phyloP scores from a whole-genome alignment of 306 rosid species.

The Psophocarpus tetragonolobus region DNA sequence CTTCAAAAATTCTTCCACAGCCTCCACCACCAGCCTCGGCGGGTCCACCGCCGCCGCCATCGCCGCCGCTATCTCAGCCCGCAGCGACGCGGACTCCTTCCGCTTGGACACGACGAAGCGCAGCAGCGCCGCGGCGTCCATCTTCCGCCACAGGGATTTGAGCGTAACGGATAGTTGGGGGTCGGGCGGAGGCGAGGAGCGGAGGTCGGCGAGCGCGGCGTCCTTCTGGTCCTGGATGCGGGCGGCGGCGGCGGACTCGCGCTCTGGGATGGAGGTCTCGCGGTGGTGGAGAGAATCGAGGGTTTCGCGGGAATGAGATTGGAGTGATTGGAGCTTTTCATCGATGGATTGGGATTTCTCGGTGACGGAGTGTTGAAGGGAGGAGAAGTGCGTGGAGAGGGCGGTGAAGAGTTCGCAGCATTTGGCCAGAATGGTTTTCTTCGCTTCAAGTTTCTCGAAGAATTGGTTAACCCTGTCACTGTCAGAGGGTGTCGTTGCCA shows the following conservation, averaged over 20 bases:
- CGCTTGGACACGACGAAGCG: constrained; percentile 64
- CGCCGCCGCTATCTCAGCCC: constrained; percentile 59
- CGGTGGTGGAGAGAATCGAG: constrained; percentile 50
- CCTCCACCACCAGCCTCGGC: constrained; percentile 60
- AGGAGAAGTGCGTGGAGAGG: constrained; percentile 51
- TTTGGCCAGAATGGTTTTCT: constrained; percentile 47
- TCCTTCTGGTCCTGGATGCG: constrained; percentile 54
- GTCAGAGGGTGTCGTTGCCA: constrained; percentile 52
- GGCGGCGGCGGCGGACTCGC: constrained; percentile 57
- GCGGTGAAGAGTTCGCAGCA: constrained; percentile 61
- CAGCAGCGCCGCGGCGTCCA: constrained; percentile 61
- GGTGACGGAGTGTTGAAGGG: constrained; percentile 56
- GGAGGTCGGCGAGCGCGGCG: constrained; percentile 58
- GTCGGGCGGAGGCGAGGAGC: not conserved
- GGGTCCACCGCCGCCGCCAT: constrained; percentile 78
- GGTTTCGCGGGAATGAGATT: constrained; percentile 49
- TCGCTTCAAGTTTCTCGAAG: constrained; percentile 64
- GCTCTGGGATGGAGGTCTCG: constrained; percentile 59
- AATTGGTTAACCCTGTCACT: constrained; percentile 53
- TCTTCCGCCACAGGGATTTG: constrained; percentile 58
- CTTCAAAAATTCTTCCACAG: constrained; percentile 58
- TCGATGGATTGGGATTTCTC: constrained; percentile 62
- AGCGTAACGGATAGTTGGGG: constrained; percentile 49
- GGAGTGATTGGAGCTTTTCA: constrained; percentile 51
- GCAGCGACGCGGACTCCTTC: constrained; percentile 63